Base-by-base conservation (phyloP, 2,329 filamentous ascomycete species). In the Dactylellina parvicollis region DNA sequence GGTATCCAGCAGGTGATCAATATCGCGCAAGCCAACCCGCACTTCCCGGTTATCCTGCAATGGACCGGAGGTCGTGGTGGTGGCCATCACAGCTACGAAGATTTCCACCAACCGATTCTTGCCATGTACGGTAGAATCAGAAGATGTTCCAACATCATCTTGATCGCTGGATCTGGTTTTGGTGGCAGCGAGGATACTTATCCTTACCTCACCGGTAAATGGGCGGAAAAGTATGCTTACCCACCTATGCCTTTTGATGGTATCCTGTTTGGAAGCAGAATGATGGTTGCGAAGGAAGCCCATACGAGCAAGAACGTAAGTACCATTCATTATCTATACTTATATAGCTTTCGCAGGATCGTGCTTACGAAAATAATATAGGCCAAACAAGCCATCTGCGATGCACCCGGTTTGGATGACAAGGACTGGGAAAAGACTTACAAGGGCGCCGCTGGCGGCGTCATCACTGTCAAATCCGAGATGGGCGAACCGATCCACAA, bases 401-500 rank as follows among this genome's bases (percentile, higher is more conserved):
- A 93, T 74, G 92, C 93, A 2, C 87, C 89, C 72, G 93, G 93
- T 80, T 84, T 96, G 34, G 90, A 90, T 55, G 92, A 97, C 79
- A 81, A 81, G 74, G 86, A 94, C 76, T 97, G 93, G 93, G 92
- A 96, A 82, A 89, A 93, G 83, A 96, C 92, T 3, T 96, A 96
- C 84, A 92, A 94, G 83, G 92, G 91, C 16, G 86, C 92, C 24
- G 90, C 93, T 66, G 95, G 95, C 78, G 95, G 95, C 80, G 88
- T 99, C 75, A 94, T 99, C 78, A 99, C 95, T 26, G 95, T 99
- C 52, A 88, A 92, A 76, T 99, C 95, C 0, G 95, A 99, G 83
- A 99, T 99, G 96, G 96, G 95, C 47, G 95, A 99, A 85, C 96
- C 95, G 4, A 99, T 99, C 75, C 95, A 99, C 85, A 99, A 99